A percentile compares a stretch with the other conserved stretches of the same genome.
These are phyloP conservation scores for Lophiostoma macrostomum DNA, from an alignment of 495 filamentous ascomycete genomes.

Conservation along the genomic window DNA sequence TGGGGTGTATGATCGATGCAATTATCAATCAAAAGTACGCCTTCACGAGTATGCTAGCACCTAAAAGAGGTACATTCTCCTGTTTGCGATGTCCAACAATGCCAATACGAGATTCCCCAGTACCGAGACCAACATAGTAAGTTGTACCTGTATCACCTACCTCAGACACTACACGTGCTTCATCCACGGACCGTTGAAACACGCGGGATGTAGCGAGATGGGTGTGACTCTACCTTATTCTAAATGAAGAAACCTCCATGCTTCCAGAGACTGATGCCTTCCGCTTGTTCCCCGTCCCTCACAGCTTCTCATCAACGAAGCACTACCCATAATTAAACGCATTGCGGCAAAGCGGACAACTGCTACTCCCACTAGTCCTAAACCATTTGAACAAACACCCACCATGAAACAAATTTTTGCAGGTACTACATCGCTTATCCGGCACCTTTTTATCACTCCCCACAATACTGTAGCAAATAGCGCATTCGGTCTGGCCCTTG, in stretches of 20 bases:
- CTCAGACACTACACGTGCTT: no score
- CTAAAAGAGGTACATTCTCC: no score
- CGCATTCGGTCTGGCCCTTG: slow-evolving; percentile 91
- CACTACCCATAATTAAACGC: slow-evolving; percentile 62
- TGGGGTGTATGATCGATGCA: no score
- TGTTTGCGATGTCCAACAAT: no score
- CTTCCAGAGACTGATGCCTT: not conserved
- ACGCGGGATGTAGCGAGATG: no score
- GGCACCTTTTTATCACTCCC: slow-evolving; percentile 82
- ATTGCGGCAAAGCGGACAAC: slow-evolving; percentile 86
- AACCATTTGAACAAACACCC: slow-evolving; percentile 94
- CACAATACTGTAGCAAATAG: slow-evolving; percentile 95
- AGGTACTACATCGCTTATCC: slow-evolving; percentile 86
- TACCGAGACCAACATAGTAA: no score
- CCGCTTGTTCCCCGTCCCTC: not conserved
- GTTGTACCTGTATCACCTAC: no score
- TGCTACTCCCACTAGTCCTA: slow-evolving; percentile 82
- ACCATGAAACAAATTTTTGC: slow-evolving; percentile 90
- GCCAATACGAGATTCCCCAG: no score
- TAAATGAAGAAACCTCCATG: not conserved
- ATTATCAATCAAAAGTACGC: no score
- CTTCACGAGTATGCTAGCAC: no score
- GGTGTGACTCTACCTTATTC: no score
- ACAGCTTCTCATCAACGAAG: not conserved
- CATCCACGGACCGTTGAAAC: no score